phyloP scores from a whole-genome alignment of 805 yeast genomes.

The Pichia cephalocereana region DNA sequence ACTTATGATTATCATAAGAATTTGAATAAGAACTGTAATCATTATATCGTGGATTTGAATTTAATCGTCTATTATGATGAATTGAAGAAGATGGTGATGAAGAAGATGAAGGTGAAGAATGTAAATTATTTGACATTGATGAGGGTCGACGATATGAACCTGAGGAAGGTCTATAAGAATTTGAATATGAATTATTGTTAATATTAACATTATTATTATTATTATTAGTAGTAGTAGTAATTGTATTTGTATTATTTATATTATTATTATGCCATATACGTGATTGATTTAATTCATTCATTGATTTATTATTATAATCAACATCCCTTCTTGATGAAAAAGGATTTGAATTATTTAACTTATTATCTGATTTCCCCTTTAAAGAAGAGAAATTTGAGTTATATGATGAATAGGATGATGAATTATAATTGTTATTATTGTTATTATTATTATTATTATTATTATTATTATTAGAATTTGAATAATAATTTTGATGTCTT shows the following conservation, averaged over 20 bases:
- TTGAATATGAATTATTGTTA: neutral
- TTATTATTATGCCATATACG: neutral
- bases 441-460: constrained; percentile 1
- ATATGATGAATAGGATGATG: constrained; percentile 9
- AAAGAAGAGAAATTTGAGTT: constrained; percentile 19
- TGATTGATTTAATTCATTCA: neutral
- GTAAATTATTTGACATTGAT: neutral
- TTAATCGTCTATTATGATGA: neutral
- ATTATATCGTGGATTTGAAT: neutral
- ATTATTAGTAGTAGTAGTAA: too few species aligned
- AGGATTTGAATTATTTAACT: neutral
- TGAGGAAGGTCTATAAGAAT: neutral
- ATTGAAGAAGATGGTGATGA: too few species aligned
- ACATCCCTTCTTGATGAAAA: constrained; percentile 9
- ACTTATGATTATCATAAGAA: neutral
- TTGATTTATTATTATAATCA: neutral
- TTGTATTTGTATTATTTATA: too few species aligned
- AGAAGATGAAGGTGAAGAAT: neutral
- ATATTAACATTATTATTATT: neutral
- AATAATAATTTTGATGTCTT: constrained; percentile 17
- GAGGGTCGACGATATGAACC: constrained; percentile 5
- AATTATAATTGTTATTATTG: neutral
- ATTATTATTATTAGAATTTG: constrained; percentile 8
- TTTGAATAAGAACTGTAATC: constrained; percentile 1
- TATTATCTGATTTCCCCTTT: neutral